These are phyloP conservation scores for Stenocarpella maydis DNA, from an alignment of 2,329 filamentous ascomycete genomes.

Conservation along the genomic window DNA sequence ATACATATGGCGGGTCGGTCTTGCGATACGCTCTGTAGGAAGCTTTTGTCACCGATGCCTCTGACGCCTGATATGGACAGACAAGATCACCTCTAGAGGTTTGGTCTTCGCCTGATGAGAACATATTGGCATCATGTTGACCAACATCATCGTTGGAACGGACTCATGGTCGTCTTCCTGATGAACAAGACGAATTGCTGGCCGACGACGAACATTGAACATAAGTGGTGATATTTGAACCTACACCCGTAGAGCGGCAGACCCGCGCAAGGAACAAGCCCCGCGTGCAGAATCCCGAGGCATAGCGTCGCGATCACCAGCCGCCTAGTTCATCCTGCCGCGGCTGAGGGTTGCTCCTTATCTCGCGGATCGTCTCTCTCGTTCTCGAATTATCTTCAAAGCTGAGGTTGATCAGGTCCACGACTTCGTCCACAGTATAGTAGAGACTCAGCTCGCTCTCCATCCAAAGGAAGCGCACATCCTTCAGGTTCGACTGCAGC, in stretches of 20 bases:
- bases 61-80: not conserved
- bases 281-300: not conserved
- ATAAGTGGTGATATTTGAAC: not conserved
- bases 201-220: not conserved
- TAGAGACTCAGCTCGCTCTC: slow-evolving; percentile 72
- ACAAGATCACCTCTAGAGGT: not conserved
- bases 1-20: not conserved
- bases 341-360: slow-evolving; percentile 61
- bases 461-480: slow-evolving; percentile 70
- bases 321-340: slow-evolving; percentile 30
- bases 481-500: slow-evolving; percentile 71
- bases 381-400: slow-evolving; percentile 70
- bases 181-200: not conserved
- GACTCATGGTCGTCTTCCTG: not conserved
- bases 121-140: too few relatives aligned
- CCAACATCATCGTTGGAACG: too few relatives aligned
- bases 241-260: not conserved
- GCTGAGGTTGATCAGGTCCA: slow-evolving; percentile 69
- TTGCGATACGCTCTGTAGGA: not conserved
- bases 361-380: slow-evolving; percentile 66
- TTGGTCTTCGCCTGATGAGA: not conserved
- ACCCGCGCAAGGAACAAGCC: too few relatives aligned
- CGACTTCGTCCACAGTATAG: slow-evolving; percentile 67
- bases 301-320: slow-evolving; percentile 15
- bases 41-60: not conserved